A percentile compares a stretch with the other conserved stretches of the same genome.
Evolutionary conservation across 2,329 filamentous ascomycete species (phyloP).

Genomic region (Exophiala xenobiotica): DNA sequence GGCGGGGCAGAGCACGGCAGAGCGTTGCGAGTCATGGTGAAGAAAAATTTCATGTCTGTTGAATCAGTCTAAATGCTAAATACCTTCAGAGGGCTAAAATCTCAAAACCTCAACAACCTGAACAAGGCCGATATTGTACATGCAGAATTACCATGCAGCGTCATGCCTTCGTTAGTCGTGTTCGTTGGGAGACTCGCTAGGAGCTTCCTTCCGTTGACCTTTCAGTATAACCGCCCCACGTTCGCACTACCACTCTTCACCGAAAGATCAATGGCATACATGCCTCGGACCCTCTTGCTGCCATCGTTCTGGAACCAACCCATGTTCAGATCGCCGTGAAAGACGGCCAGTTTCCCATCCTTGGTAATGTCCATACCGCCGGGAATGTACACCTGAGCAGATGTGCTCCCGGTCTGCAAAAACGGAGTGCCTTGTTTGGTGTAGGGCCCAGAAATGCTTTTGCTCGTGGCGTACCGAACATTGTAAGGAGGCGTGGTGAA

Average conservation of each 20-base stretch:
- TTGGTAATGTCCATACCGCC: slow-evolving; percentile 27
- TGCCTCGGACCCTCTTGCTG: slow-evolving; percentile 15
- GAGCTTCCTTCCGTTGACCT: neutral
- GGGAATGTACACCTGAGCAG: slow-evolving; percentile 30
- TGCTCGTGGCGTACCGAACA: slow-evolving; percentile 51
- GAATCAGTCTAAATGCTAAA: too few relatives aligned
- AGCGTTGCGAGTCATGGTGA: too few relatives aligned
- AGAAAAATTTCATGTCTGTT: too few relatives aligned
- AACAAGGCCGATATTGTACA: too few relatives aligned
- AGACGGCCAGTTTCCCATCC: slow-evolving; percentile 22
- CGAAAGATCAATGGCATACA: slow-evolving; percentile 17
- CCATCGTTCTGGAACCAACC: slow-evolving; percentile 21
- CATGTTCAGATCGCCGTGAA: slow-evolving; percentile 22
- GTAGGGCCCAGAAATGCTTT: slow-evolving; percentile 54
- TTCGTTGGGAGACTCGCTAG: neutral
- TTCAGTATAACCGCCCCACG: neutral
- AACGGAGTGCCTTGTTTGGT: slow-evolving; percentile 32
- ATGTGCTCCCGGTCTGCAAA: slow-evolving; percentile 14
- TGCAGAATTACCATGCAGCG: neutral
- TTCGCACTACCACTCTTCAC: neutral
- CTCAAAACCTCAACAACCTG: too few relatives aligned
- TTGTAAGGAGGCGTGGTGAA: slow-evolving; percentile 55
- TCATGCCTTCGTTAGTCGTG: neutral
- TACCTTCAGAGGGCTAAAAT: too few relatives aligned
- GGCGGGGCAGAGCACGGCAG: too few relatives aligned